Conservation (phyloP, 768 basidiomycete species). For the Boletus rex-veris region DNA sequence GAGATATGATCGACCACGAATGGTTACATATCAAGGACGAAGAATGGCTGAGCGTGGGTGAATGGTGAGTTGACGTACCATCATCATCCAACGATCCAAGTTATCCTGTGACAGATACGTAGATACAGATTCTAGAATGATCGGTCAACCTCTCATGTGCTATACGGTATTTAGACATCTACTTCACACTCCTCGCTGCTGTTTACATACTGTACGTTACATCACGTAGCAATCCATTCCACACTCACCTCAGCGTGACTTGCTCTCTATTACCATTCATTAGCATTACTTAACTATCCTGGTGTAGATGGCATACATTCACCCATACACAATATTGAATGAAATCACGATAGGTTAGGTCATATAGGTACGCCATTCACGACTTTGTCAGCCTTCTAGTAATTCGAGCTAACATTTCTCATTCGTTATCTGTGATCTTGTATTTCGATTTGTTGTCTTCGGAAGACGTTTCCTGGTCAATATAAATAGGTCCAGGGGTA, state of each 20-base stretch:
- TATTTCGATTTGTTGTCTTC: neutral
- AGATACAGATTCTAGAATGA: conserved; percentile 7
- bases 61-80: conserved; percentile 25
- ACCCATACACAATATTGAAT: too few species aligned
- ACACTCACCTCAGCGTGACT: neutral
- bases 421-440: too few species aligned
- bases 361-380: too few species aligned
- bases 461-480: neutral
- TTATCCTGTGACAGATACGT: conserved; percentile 3
- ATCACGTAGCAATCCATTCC: conserved; percentile 2
- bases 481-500: neutral
- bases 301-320: too few species aligned
- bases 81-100: neutral
- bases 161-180: neutral
- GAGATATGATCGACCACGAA: conserved; percentile 67
- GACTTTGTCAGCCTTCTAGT: too few species aligned
- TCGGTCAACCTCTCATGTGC: neutral
- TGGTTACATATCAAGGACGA: conserved; percentile 57
- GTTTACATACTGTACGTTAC: neutral
- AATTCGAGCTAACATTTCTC: neutral
- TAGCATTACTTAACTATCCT: too few species aligned
- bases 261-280: neutral
- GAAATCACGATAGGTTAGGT: too few species aligned
- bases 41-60: conserved; percentile 25
- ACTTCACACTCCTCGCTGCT: neutral